Conservation (phyloP, 768 basidiomycete species). For the Serpula lacrymans region DNA sequence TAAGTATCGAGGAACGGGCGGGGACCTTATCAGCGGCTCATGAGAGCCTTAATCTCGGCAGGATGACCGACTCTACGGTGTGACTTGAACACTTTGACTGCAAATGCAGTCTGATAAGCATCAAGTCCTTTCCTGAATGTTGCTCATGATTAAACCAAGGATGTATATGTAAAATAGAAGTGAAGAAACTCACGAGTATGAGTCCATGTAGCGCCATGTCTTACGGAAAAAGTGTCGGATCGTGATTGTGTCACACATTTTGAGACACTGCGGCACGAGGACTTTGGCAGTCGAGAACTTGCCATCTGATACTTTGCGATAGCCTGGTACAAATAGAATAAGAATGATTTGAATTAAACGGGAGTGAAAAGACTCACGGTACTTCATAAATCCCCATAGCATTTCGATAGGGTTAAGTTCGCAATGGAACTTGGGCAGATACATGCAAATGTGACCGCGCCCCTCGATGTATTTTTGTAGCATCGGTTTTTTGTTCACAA, state of each 20-base stretch:
- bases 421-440: constrained; percentile 15
- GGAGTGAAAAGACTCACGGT: constrained; percentile 6
- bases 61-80: constrained; percentile 5
- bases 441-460: constrained; percentile 13
- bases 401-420: constrained; percentile 11
- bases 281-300: constrained; percentile 19
- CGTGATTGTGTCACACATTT: constrained; percentile 9
- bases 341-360: too few species aligned
- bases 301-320: constrained; percentile 17
- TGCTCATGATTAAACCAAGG: too few species aligned
- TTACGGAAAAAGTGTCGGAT: constrained; percentile 17
- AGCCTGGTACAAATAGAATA: constrained; percentile 12
- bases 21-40: too few species aligned
- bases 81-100: constrained; percentile 16
- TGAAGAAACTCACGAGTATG: constrained; percentile 7
- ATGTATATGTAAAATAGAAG: not conserved
- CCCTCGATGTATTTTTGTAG: constrained; percentile 17
- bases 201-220: constrained; percentile 12
- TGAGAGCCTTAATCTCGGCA: not conserved
- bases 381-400: constrained; percentile 8
- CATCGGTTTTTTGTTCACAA: constrained; percentile 15
- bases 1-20: too few species aligned
- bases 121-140: constrained; percentile 9
- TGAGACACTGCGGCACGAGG: constrained; percentile 21
- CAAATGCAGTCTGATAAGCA: constrained; percentile 9